Evolutionary conservation across 441 rosid species (phyloP), one percentile per base, ranked within the genome.

Genomic region (Adansonia rubrostipa): DNA sequence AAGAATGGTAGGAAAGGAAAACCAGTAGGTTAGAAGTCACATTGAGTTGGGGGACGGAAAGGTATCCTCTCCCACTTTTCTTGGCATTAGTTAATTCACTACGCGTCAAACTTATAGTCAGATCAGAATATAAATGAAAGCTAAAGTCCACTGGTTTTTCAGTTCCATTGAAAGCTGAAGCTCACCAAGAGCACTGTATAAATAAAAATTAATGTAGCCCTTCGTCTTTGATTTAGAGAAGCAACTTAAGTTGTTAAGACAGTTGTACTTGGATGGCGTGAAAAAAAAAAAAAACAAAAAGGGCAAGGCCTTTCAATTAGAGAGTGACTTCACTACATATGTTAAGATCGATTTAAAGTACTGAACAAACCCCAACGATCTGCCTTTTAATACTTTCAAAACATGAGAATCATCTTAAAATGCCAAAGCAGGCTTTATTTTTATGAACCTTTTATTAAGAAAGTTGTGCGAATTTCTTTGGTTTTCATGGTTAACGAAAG

Each of bases 211-310:
- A 63, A 63, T 33, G 68, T 82, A 84, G 17, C 28, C 28, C 85
- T 85, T 88, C 13, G 56, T 51, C 56, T 51, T 51, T 77, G 87
- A 79, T 82, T 83, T 75, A 80, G 82, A 84, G 86, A 28, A 67
- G 84, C 79, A 73, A 15, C 45, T 44, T 44, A 78, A 57, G 79
- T 19, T 11, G 5, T 51, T 11, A 3, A 51, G 5, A 51, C 13
- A 14, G 56, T 51, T 51, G 56, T 14, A 50, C 10, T 3, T 50
- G 54, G 28, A 24, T 24, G 28, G 28, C 28, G 28, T 24, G 28
- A 24, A 24, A 24, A 24, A 24, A 24, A 24, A 24, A 24, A 24
- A 24, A 24, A n/a, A n/a, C n/a, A 24, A 36, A 36, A 36, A 4
- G 3, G 5, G 40, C 40, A 36, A 36, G 40, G 40, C 40, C 40